Evolutionary conservation across 2,329 filamentous ascomycete species (phyloP).

Genomic region (Geosmithia putterillii): DNA sequence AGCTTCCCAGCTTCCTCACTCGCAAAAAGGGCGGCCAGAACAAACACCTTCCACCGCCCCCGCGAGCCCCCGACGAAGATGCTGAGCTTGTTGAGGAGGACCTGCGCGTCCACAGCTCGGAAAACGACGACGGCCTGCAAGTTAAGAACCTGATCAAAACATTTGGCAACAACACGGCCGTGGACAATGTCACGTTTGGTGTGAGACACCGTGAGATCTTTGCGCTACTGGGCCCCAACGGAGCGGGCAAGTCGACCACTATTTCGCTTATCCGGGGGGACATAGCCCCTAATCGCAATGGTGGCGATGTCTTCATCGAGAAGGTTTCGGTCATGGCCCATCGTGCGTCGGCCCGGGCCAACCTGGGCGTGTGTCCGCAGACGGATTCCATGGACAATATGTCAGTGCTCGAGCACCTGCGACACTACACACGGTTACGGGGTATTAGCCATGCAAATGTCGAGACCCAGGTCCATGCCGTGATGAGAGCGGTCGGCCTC

Average conservation of each 20-base stretch:
- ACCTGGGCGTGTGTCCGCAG: conserved; percentile 62
- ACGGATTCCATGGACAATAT: conserved; percentile 64
- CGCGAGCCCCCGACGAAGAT: conserved; percentile 19
- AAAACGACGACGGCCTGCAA: conserved; percentile 34
- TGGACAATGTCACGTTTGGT: conserved; percentile 61
- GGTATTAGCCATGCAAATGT: conserved; percentile 44
- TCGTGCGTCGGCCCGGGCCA: conserved; percentile 47
- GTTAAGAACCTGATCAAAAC: conserved; percentile 56
- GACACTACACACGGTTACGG: conserved; percentile 60
- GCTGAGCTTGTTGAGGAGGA: conserved; percentile 55
- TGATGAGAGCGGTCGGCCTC: conserved; percentile 56
- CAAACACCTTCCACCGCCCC: not conserved
- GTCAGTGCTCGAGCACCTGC: conserved; percentile 59
- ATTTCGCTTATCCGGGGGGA: conserved; percentile 66
- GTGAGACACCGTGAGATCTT: conserved; percentile 59
- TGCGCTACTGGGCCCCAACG: conserved; percentile 64
- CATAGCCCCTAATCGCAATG: conserved; percentile 40
- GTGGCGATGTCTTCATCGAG: conserved; percentile 57
- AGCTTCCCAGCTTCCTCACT: conserved; percentile 3
- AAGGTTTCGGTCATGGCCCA: conserved; percentile 50
- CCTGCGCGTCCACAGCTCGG: conserved; percentile 36
- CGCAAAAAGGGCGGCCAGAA: conserved; percentile 14
- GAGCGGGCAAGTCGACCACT: conserved; percentile 63
- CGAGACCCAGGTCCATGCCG: conserved; percentile 45
- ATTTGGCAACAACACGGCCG: conserved; percentile 51